Evolutionary conservation across 2,329 filamentous ascomycete species (phyloP).

Genomic region (Exophiala mesophila): DNA sequence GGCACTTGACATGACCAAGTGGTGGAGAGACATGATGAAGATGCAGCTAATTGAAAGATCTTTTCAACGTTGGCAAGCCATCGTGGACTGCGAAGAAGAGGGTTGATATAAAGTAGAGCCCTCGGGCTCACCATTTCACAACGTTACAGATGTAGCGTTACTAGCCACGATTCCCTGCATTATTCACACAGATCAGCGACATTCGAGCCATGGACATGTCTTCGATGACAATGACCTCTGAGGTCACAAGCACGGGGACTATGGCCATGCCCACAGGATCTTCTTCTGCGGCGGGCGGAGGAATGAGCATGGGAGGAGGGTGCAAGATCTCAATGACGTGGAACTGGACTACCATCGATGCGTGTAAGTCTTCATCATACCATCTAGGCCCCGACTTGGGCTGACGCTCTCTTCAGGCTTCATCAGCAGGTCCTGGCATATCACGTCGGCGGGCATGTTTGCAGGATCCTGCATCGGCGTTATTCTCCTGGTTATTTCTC

Average conservation of each 20-base stretch:
- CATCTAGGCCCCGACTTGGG: too few species aligned
- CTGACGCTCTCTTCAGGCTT: slow-evolving; percentile 49
- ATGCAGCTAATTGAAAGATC: too few species aligned
- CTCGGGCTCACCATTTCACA: too few species aligned
- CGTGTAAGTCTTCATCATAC: slow-evolving; percentile 48
- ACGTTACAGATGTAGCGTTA: too few species aligned
- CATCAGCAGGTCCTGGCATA: slow-evolving; percentile 65
- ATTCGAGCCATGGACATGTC: neutral
- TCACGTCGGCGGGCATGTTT: slow-evolving; percentile 68
- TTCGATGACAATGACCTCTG: neutral
- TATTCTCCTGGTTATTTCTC: slow-evolving; percentile 63
- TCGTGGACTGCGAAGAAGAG: too few species aligned
- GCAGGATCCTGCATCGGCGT: slow-evolving; percentile 76
- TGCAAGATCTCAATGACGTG: slow-evolving; percentile 58
- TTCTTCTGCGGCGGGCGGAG: slow-evolving; percentile 8
- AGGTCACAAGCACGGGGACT: neutral
- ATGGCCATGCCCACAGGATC: neutral
- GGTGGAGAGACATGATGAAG: too few species aligned
- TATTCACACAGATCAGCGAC: too few species aligned
- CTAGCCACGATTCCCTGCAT: too few species aligned
- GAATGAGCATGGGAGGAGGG: slow-evolving; percentile 24
- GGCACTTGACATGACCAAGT: too few species aligned
- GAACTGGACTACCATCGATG: slow-evolving; percentile 70
- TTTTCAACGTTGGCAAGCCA: too few species aligned
- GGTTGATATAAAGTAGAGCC: too few species aligned